Conservation (phyloP, 441 rosid genomes). For the Erodium chrysanthum region DNA sequence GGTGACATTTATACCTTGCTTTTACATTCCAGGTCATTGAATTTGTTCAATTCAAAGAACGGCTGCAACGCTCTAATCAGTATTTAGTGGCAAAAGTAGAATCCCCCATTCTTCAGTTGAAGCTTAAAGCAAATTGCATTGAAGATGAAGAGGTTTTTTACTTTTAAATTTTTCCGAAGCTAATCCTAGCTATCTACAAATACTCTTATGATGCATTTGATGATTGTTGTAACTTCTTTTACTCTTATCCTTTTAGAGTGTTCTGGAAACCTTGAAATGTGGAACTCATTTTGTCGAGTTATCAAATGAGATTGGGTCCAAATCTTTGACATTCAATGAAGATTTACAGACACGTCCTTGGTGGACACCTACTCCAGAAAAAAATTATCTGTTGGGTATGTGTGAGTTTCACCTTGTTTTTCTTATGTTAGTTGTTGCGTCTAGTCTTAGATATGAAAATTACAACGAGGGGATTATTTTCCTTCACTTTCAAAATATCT, state of each 20-base stretch:
- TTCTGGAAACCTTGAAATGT: constrained; percentile 62
- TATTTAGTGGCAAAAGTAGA: constrained; percentile 70
- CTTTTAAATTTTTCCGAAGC: neutral
- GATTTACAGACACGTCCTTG: constrained; percentile 88
- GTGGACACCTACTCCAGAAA: constrained; percentile 91
- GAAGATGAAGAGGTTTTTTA: constrained; percentile 65
- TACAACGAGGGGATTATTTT: neutral
- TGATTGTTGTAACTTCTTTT: constrained; percentile 14
- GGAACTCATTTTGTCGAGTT: constrained; percentile 72
- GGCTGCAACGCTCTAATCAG: constrained; percentile 72
- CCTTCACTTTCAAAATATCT: neutral
- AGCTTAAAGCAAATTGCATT: constrained; percentile 64
- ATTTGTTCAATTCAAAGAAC: constrained; percentile 90
- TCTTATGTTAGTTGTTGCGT: constrained; percentile 4
- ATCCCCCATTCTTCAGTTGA: constrained; percentile 61
- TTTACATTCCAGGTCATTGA: constrained; percentile 71
- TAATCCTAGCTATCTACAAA: neutral
- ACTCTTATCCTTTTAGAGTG: constrained; percentile 30
- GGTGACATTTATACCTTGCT: constrained; percentile 14
- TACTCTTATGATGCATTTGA: constrained; percentile 4
- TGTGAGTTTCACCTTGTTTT: constrained; percentile 6
- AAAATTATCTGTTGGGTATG: constrained; percentile 79
- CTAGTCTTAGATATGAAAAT: constrained; percentile 2
- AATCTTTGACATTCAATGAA: constrained; percentile 67
- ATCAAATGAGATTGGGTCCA: constrained; percentile 66